These are phyloP conservation scores for Senecio squalidus DNA, from an alignment of 140 eudicot genomes.

Conservation along the genomic window DNA sequence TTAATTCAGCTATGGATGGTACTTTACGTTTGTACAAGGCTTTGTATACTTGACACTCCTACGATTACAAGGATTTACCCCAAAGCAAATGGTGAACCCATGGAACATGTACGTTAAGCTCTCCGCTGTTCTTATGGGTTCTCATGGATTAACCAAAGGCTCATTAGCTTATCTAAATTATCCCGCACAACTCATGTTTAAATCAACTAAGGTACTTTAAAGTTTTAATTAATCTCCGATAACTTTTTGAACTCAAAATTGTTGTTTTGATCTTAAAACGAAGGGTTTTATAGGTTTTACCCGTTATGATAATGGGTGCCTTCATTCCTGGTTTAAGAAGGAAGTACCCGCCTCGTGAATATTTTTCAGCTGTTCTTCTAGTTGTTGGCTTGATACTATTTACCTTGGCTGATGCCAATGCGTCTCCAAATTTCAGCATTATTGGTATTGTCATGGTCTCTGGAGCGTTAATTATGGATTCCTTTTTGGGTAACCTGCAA, in stretches of 20 bases:
- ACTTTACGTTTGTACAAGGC: slow-evolving; percentile 93
- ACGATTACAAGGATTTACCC: slow-evolving; percentile 75
- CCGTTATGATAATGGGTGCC: slow-evolving; percentile 60
- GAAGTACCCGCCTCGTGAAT: slow-evolving; percentile 51
- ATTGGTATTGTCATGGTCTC: slow-evolving; percentile 65
- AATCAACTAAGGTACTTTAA: slow-evolving; percentile 83
- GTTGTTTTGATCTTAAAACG: slow-evolving; percentile 1
- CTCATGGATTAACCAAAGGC: slow-evolving; percentile 94
- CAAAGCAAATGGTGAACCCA: slow-evolving; percentile 96
- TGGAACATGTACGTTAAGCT: slow-evolving; percentile 90
- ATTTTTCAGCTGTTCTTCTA: slow-evolving; percentile 45
- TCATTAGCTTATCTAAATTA: slow-evolving; percentile 88
- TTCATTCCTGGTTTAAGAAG: slow-evolving; percentile 61
- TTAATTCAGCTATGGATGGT: slow-evolving; percentile 86
- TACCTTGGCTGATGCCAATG: slow-evolving; percentile 54
- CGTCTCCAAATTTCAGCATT: slow-evolving; percentile 53
- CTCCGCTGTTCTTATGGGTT: slow-evolving; percentile 90
- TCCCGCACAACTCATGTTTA: slow-evolving; percentile 96
- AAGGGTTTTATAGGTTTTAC: slow-evolving; percentile 30
- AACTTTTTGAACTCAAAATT: slow-evolving; percentile 1
- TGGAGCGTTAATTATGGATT: slow-evolving; percentile 89
- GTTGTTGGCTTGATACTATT: slow-evolving; percentile 54
- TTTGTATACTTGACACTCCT: slow-evolving; percentile 71
- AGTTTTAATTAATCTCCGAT: background rate
- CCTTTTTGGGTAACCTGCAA: slow-evolving; percentile 93